Percentiles rank a stretch among this genome's conserved stretches.
Evolutionary conservation across 2,329 filamentous ascomycete genomes (phyloP).

Genomic region (Calonectria hawksworthii): DNA sequence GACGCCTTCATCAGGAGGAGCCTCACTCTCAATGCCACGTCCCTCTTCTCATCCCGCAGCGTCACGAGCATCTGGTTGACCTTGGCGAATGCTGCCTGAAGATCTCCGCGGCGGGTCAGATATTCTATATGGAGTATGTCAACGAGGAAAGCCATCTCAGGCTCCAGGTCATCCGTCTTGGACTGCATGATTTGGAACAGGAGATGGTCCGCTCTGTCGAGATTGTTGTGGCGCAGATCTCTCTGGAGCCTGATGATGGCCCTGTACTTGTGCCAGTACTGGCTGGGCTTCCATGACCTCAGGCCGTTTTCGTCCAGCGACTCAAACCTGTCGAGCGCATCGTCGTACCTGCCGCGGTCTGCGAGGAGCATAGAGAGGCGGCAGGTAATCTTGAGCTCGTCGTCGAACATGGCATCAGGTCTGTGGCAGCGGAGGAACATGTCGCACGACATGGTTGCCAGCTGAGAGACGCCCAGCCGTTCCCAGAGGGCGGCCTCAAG

Average conservation of each 20-base stretch:
- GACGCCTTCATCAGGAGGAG: slow-evolving; percentile 81
- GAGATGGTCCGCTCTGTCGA: slow-evolving; percentile 65
- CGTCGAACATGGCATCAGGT: slow-evolving; percentile 73
- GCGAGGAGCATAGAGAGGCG: slow-evolving; percentile 74
- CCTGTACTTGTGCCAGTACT: slow-evolving; percentile 78
- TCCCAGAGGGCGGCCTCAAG: slow-evolving; percentile 82
- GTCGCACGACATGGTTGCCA: slow-evolving; percentile 75
- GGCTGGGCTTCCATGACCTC: slow-evolving; percentile 82
- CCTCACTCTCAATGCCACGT: slow-evolving; percentile 76
- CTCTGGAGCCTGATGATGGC: slow-evolving; percentile 75
- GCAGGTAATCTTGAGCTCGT: slow-evolving; percentile 81
- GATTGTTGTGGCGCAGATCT: slow-evolving; percentile 69
- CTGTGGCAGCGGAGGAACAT: slow-evolving; percentile 82
- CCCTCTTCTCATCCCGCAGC: slow-evolving; percentile 61
- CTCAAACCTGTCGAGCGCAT: slow-evolving; percentile 66
- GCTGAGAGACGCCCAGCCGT: slow-evolving; percentile 74
- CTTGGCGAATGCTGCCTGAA: slow-evolving; percentile 63
- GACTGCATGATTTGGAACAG: slow-evolving; percentile 68
- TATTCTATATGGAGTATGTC: slow-evolving; percentile 68
- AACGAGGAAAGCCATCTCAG: slow-evolving; percentile 65
- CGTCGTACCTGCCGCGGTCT: slow-evolving; percentile 77
- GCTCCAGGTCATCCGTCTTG: slow-evolving; percentile 64
- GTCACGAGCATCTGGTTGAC: slow-evolving; percentile 60
- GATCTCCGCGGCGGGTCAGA: slow-evolving; percentile 62
- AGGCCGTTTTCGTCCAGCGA: slow-evolving; percentile 70